phyloP scores from a whole-genome alignment of 2,329 filamentous ascomycete genomes.

The Talaromyces atroroseus region DNA sequence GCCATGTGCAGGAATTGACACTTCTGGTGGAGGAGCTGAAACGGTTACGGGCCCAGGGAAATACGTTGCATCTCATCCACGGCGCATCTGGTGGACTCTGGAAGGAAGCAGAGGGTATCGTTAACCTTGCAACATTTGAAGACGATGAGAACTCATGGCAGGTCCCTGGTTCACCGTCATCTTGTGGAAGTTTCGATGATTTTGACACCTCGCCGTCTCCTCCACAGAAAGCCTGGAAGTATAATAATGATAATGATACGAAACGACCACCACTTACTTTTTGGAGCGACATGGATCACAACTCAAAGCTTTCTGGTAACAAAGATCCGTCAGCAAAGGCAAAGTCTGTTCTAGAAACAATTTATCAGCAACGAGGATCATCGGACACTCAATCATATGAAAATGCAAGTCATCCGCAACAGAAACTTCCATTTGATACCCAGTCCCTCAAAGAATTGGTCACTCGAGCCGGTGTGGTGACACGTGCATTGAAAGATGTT shows the following conservation, averaged over 20 bases:
- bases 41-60: constrained; percentile 53
- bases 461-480: constrained; percentile 44
- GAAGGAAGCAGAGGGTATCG: constrained; percentile 62
- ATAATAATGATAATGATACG: constrained; percentile 25
- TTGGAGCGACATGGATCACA: constrained; percentile 23
- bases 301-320: constrained; percentile 36
- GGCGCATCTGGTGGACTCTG: constrained; percentile 52
- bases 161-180: constrained; percentile 50
- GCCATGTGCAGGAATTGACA: constrained; percentile 59
- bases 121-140: constrained; percentile 61
- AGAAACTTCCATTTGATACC: constrained; percentile 62
- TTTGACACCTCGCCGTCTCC: constrained; percentile 50
- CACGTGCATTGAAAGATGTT: constrained; percentile 45
- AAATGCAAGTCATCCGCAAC: constrained; percentile 20
- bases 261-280: constrained; percentile 26
- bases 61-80: constrained; percentile 48
- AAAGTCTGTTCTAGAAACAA: constrained; percentile 57
- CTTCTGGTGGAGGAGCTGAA: constrained; percentile 61
- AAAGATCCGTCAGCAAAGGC: constrained; percentile 56
- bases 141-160: constrained; percentile 51
- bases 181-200: constrained; percentile 53
- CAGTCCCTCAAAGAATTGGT: constrained; percentile 60
- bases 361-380: constrained; percentile 46
- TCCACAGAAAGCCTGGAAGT: constrained; percentile 24
- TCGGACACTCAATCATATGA: constrained; percentile 23